Percentiles rank a stretch among this genome's conserved stretches.
phyloP scores from a whole-genome alignment of 192 early-diverging fungal genomes.

The Coemansia sp. region DNA sequence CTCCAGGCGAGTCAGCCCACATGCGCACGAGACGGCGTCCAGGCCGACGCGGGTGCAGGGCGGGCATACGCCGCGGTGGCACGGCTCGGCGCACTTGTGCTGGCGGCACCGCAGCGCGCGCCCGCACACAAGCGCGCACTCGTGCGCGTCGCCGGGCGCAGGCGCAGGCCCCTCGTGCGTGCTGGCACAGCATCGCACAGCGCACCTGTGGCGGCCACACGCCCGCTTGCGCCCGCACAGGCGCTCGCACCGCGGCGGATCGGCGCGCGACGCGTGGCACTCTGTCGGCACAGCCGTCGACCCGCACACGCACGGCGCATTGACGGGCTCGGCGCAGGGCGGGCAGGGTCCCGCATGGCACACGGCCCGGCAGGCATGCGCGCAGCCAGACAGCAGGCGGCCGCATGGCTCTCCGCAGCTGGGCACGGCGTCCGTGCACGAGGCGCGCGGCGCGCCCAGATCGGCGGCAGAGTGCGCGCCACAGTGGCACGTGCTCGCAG shows the following conservation, averaged over 20 bases:
- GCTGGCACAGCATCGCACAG: conserved; percentile 64
- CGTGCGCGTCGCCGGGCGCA: conserved; percentile 53
- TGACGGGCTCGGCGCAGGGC: conserved; percentile 60
- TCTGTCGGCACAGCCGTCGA: conserved; percentile 32
- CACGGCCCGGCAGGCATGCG: conserved; percentile 60
- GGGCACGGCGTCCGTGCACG: conserved; percentile 51
- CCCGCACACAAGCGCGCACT: conserved; percentile 71
- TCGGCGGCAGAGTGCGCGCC: conserved; percentile 20
- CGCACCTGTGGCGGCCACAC: conserved; percentile 77
- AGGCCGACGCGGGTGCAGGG: conserved; percentile 79
- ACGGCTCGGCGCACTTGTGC: conserved; percentile 74
- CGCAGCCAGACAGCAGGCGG: conserved; percentile 49
- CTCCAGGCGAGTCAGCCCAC: conserved; percentile 76
- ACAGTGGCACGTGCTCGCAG: conserved; percentile 44
- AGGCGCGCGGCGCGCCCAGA: conserved; percentile 22
- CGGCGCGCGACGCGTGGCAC: conserved; percentile 45
- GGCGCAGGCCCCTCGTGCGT: conserved; percentile 25
- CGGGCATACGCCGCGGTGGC: conserved; percentile 77
- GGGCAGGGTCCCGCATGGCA: conserved; percentile 69
- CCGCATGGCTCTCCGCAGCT: conserved; percentile 41
- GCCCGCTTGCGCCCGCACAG: conserved; percentile 62
- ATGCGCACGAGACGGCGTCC: conserved; percentile 83
- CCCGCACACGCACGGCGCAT: conserved; percentile 67
- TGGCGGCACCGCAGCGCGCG: conserved; percentile 76
- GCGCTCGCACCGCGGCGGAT: conserved; percentile 62